phyloP scores from a whole-genome alignment of 164 flowering plant species.

The Pachysandra terminalis region DNA sequence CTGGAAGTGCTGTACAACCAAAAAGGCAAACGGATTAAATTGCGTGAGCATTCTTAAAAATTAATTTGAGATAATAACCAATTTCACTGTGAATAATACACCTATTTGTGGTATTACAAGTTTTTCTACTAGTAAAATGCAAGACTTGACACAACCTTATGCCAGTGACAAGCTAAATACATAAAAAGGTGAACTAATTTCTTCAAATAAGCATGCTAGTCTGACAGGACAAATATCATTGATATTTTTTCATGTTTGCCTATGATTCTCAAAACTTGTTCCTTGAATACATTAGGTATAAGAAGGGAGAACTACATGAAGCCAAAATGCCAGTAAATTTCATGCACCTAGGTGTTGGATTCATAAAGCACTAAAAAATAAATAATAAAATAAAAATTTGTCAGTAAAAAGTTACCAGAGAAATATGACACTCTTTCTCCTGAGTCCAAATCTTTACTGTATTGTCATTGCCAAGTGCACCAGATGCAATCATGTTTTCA shows the following conservation, averaged over 20 bases:
- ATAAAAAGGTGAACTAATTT: neutral
- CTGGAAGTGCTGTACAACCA: neutral
- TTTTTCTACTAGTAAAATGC: no score
- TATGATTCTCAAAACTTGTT: slow-evolving; percentile 1
- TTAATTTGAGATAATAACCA: no score
- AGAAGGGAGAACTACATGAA: neutral
- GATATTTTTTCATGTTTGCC: neutral
- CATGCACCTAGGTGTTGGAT: slow-evolving; percentile 8
- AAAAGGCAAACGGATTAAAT: no score
- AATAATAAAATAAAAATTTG: no score
- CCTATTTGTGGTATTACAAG: no score
- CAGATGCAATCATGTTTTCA: slow-evolving; percentile 85
- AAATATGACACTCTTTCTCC: slow-evolving; percentile 26
- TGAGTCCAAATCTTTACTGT: slow-evolving; percentile 80
- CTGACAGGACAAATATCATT: neutral
- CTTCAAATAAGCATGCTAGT: neutral
- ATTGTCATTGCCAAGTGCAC: slow-evolving; percentile 71
- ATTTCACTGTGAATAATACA: no score
- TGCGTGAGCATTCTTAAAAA: no score
- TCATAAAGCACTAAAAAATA: no score
- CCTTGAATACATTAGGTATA: slow-evolving; percentile 2
- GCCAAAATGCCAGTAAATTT: slow-evolving; percentile 1
- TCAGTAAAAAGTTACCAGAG: slow-evolving; percentile 6
- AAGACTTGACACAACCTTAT: neutral
- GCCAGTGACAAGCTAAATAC: neutral